A percentile compares a stretch with the other conserved stretches of the same genome.
Evolutionary conservation across 176 grass and related monocot species (phyloP).

Genomic region (Avena insularis): DNA sequence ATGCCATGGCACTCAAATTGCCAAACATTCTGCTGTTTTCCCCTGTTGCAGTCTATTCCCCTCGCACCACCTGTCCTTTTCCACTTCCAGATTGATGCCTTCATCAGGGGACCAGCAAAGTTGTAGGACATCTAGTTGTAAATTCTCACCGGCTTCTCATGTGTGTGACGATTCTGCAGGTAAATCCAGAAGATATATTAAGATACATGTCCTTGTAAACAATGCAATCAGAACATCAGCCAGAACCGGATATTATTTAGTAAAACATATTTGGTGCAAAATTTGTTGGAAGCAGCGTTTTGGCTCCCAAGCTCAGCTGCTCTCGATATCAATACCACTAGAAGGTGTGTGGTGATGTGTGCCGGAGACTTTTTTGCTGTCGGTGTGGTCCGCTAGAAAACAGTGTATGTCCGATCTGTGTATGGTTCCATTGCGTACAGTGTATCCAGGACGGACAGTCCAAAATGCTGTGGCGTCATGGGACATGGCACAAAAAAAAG

Average conservation of each 20-base stretch:
- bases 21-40: conserved; percentile 5
- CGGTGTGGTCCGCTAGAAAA: too few species aligned
- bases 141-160: conserved; percentile 86
- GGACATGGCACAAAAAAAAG: too few species aligned
- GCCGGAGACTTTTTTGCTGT: too few species aligned
- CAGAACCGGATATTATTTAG: not conserved
- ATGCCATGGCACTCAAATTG: not conserved
- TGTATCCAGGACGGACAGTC: too few species aligned
- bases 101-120: conserved; percentile 27
- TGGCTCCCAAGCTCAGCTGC: too few species aligned
- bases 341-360: too few species aligned
- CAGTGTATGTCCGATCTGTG: too few species aligned
- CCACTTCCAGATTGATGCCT: conserved; percentile 24
- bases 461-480: too few species aligned
- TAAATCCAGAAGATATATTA: conserved; percentile 21
- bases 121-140: conserved; percentile 56
- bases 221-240: not conserved
- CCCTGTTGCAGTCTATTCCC: conserved; percentile 11
- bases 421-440: too few species aligned
- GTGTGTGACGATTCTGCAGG: conserved; percentile 76
- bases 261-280: not conserved
- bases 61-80: not conserved
- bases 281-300: too few species aligned
- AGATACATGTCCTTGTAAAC: not conserved
- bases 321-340: too few species aligned